These are phyloP conservation scores for Populus alba DNA, from an alignment of 345 rosid species.

Conservation along the genomic window DNA sequence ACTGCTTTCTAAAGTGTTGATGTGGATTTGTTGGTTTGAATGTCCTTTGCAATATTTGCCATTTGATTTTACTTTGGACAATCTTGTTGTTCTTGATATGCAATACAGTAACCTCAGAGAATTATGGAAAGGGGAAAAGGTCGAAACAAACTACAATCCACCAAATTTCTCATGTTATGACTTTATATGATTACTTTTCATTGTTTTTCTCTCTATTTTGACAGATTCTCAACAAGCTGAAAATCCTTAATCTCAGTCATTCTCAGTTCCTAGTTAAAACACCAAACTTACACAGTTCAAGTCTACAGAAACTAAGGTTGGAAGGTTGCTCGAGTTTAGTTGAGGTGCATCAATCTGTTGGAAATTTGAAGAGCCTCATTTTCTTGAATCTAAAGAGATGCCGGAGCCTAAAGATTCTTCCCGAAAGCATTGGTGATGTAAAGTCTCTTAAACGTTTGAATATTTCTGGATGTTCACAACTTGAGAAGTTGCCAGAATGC, in stretches of 20 bases:
- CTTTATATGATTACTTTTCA: not conserved
- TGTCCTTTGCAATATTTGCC: no score
- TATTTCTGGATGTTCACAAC: not conserved
- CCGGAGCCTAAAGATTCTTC: no score
- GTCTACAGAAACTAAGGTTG: slow-evolving; percentile 1
- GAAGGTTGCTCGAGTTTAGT: not conserved
- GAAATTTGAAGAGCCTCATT: not conserved
- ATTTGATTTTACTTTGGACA: no score
- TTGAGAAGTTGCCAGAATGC: not conserved
- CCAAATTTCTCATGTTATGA: no score
- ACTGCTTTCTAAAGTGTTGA: no score
- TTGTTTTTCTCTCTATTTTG: not conserved
- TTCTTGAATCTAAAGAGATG: no score
- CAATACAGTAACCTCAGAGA: no score
- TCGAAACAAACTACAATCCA: no score
- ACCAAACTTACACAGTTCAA: not conserved
- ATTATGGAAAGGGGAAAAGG: no score
- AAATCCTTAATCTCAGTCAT: not conserved
- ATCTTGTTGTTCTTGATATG: no score
- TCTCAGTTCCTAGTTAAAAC: not conserved
- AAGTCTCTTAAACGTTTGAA: not conserved
- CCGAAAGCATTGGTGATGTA: not conserved
- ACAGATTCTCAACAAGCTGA: not conserved
- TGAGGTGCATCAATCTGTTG: not conserved
- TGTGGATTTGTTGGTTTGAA: no score